Base-by-base conservation (phyloP, 352 stramenopile species). In the Phytophthora hybrid region DNA sequence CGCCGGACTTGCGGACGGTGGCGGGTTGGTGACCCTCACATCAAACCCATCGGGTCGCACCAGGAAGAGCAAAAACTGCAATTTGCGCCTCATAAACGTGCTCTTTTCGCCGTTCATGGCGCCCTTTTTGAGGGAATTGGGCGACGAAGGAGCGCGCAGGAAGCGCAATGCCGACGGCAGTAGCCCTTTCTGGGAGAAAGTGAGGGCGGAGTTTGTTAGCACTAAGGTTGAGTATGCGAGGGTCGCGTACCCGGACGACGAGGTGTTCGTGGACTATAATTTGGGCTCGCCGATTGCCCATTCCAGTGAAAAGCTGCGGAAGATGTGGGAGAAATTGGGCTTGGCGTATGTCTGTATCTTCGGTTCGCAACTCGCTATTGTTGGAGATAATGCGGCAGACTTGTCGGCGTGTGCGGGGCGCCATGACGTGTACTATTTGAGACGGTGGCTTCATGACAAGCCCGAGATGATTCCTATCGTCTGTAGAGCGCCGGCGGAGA, bases 11-110 rank as follows among this genome's bases (percentile, higher is more conserved):
- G 2, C 26, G 26, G 44, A 26, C 4, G 6, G 5, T 23, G 7
- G 29, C 2, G 49, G 34, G 29, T 39, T 57, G 26, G 39, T 53
- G 34, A 16, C 34, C 21, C 18, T 72, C 4, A 29, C 18, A 9
- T 23, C 16, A 3, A 61, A 4, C 10, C 11, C 32, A 3, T 46
- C 47, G 7, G 47, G 32, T 31, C 65, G 57, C 23, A 72, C 65
- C 4, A 32, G 65, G 6, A 72, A 66, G 57, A 66, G 56, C 23
- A 72, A 72, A 21, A 72, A 72, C 37, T 72, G 65, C 59, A 66
- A 37, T 14, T 26, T 72, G 13, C 26, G 65, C 16, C 31, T 72
- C 3, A 34, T 51, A 11, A 72, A 72, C 16, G 65, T 72, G 32
- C 5, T 72, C 19, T 61, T 72, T 26, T 72, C 65, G 3, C n/a